Evolutionary conservation across 495 filamentous ascomycete genomes (phyloP), one percentile per base, ranked within the genome.

Genomic region (Copromyces sp.): DNA sequence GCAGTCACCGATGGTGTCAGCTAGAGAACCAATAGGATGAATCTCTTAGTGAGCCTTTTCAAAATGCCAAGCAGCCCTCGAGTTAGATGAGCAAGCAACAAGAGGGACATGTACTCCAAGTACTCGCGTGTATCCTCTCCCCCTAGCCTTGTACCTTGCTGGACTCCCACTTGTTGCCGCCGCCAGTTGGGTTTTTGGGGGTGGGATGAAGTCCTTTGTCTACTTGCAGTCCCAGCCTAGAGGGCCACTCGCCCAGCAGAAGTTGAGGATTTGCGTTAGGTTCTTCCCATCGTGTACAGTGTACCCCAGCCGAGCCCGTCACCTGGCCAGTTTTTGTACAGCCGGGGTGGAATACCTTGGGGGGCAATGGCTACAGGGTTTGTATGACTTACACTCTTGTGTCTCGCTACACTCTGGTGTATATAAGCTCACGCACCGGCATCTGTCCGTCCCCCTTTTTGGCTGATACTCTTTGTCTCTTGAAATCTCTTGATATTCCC

Each of bases 21-120:
- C 32, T 65, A 14, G 42, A 41, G 71, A 45, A 39, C 79, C 79
- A 81, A 81, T 81, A 47, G 74, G 78, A 74, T 71, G 39, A 70
- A 69, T 75, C 59, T 73, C 69, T 75, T 59, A 74, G 75, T 80
- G 76, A 77, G 69, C 40, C 68, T 75, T 65, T 79, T 77, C 71
- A 45, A 73, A 39, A 70, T 77, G 72, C 72, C 73, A 73, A 74
- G 72, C 40, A 24, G 14, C 69, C 40, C 41, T 44, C 61, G 59
- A 42, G 44, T 39, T 39, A 44, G 53, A 47, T 71, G 45, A 70
- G 53, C 53, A 65, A 65, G 53, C 53, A 65, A 65, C 53, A 61
- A 61, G 11, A 61, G 29, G 53, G 16, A 35, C 29, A 35, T 4
- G 32, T 65, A 65, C 29, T 37, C 29, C 53, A 65, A 35, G 53